These are phyloP conservation scores for Penicillium sp. DNA, from an alignment of 2,329 filamentous ascomycete species.

Conservation along the genomic window DNA sequence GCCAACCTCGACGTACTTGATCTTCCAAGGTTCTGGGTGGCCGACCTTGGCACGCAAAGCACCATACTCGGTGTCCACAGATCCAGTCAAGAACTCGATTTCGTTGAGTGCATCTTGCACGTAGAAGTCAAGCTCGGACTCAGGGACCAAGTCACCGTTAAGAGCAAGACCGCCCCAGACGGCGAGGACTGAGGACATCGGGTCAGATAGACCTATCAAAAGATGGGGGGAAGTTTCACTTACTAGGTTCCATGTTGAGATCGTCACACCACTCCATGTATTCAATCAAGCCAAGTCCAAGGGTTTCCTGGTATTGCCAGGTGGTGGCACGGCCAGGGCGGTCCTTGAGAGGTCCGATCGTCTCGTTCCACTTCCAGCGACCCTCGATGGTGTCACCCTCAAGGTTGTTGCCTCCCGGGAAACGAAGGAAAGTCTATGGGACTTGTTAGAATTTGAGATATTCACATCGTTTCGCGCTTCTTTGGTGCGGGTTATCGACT, in stretches of 20 bases:
- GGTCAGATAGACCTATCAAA: not conserved
- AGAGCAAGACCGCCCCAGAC: conserved; percentile 50
- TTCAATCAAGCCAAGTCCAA: conserved; percentile 50
- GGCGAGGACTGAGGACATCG: conserved; percentile 33
- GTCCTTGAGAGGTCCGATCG: conserved; percentile 51
- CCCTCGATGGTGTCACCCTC: conserved; percentile 41
- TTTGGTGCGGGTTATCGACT: not conserved
- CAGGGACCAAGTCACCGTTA: conserved; percentile 38
- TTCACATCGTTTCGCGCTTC: not conserved
- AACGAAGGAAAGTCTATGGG: conserved; percentile 47
- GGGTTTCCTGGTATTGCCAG: conserved; percentile 49
- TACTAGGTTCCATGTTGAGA: conserved; percentile 43
- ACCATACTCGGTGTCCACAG: conserved; percentile 32
- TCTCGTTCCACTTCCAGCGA: conserved; percentile 56
- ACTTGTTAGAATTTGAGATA: not conserved
- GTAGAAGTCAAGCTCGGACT: conserved; percentile 35
- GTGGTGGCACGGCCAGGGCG: conserved; percentile 45
- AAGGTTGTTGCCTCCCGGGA: conserved; percentile 55
- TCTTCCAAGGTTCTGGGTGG: conserved; percentile 61
- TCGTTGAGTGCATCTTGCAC: conserved; percentile 40
- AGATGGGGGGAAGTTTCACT: not conserved
- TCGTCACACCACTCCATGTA: conserved; percentile 53
- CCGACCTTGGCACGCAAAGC: conserved; percentile 60
- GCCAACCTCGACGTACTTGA: conserved; percentile 66
- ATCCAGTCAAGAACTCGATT: conserved; percentile 32